Base-by-base conservation (phyloP, 768 basidiomycete genomes). In the Lentinula sp. region DNA sequence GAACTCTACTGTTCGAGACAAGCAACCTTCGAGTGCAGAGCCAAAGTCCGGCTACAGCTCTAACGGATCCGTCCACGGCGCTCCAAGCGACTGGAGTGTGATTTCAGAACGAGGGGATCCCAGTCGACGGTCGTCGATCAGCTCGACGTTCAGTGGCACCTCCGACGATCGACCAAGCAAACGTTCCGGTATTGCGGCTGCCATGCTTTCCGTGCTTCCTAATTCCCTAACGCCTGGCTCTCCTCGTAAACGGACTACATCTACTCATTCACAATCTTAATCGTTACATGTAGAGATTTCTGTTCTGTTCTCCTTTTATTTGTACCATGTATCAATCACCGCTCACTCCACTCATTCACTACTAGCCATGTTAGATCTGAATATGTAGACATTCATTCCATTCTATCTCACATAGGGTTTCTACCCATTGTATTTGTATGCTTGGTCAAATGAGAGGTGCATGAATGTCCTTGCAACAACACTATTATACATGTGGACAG, bases 81-180 rank as follows among this genome's bases (percentile, higher is more conserved):
- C 78, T 50, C 79, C 83, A 18, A 93, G 91, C 67, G 88, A 91
- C 67, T 93, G 91, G 91, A 93, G 91, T 68, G 86, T 93, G 42
- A 88, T 93, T 37, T 92, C 89, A 40, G 89, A 93, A 60, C 78
- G 79, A 61, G 90, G 91, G 42, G 88, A 86, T 35, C 35, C 42
- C 31, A 56, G 55, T 52, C 73, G 74, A 21, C 77, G 78, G 28
- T 83, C 79, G 10, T 86, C 86, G 6, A 69, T 82, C 54, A 76
- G 83, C 45, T 87, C 86, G 23, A 75, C 76, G 58, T 71, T 71
- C 54, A 79, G 78, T 63, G 75, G 78, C 31, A 65, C 71, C 15
- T 65, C 71, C 35, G 49, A 60, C 5, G 74, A 77, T 32, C 65
- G 71, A 18, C 73, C 70, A 39, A 67, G 76, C 49, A 87, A 84